Evolutionary conservation across 148 eudicot species (phyloP), one percentile per base, ranked within the genome.

Genomic region (Silene conica): DNA sequence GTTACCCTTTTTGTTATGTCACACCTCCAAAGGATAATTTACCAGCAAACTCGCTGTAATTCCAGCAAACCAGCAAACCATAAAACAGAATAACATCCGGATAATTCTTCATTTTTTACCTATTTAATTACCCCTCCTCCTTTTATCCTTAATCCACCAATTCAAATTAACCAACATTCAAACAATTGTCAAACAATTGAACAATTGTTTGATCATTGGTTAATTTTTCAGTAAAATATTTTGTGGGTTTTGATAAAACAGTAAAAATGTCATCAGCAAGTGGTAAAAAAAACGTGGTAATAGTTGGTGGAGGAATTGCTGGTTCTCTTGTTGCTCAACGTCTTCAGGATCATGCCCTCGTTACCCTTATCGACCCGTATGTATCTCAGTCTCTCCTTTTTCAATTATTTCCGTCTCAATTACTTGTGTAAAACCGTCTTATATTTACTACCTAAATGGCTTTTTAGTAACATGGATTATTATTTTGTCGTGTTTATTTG

Each of bases 231-330:
- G 48, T 9, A 5, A 3, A 38, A 28, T 4, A 3, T 61, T 22
- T 22, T 22, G 5, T 22, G 50, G 45, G 50, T 65, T 65, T 65
- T n/a, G 11, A 19, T 15, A 3, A 64, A 28, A 28, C 0, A 9
- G 12, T n/a, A 67, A 6, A 57, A 67, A 75, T 58, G 80, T 4
- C 19, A 18, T 8, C 28, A 18, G 66, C n/a, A 28, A 67, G 34
- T 6, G 50, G 21, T 18, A 67, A 25, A 62, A 75, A 68, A 71
- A 63, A 77, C 1, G 84, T 80, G 60, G 86, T 83, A 38, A 72
- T 83, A 25, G 67, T 81, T 0, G 86, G 86, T 22, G 86, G 86
- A 43, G 86, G 86, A 66, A 73, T 83, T 25, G 79, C 82, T 19
- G 86, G 86, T 0, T 69, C 80, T 22, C 75, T 83, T n/a, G 60